Conservation (phyloP, 768 basidiomycete species). For the Sporobolomyces phaffii region DNA sequence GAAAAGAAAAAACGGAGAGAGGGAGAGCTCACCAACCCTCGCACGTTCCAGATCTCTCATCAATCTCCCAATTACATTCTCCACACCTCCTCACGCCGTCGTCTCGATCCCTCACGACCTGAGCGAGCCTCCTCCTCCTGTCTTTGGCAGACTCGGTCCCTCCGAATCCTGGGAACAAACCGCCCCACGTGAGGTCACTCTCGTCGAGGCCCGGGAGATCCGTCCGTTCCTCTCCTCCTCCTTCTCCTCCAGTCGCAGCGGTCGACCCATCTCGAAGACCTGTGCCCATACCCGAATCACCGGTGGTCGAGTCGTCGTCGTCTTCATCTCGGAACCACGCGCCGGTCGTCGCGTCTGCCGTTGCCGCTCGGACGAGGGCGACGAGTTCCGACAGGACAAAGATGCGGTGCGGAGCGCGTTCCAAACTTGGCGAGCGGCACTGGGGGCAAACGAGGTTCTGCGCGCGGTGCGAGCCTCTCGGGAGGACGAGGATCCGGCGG, state of each 20-base stretch:
- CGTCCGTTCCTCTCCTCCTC: no score
- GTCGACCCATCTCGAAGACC: background rate
- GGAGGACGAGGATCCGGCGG: background rate
- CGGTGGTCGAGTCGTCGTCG: background rate
- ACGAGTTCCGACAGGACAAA: constrained; percentile 32
- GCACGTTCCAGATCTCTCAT: constrained; percentile 19
- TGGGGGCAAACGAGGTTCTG: constrained; percentile 37
- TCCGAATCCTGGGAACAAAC: constrained; percentile 7
- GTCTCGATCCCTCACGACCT: constrained; percentile 27
- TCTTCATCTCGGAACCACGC: no score
- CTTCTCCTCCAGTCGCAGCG: no score
- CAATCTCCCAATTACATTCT: constrained; percentile 35
- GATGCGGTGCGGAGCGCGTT: constrained; percentile 12
- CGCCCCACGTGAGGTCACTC: constrained; percentile 3
- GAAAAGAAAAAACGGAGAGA: background rate
- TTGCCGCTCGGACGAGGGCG: constrained; percentile 1
- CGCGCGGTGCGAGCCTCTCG: constrained; percentile 18
- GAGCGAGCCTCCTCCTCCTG: constrained; percentile 13
- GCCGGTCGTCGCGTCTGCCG: background rate
- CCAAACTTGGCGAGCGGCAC: constrained; percentile 22
- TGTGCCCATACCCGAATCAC: background rate
- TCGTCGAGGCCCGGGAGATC: constrained; percentile 10
- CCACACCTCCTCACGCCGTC: constrained; percentile 34
- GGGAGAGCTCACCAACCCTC: constrained; percentile 37
- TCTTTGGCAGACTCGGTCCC: constrained; percentile 17